Percentiles rank a stretch among this genome's conserved stretches.
Conservation (phyloP, 139 green algal genomes). For the Chlamydomonas sphaeroides region DNA sequence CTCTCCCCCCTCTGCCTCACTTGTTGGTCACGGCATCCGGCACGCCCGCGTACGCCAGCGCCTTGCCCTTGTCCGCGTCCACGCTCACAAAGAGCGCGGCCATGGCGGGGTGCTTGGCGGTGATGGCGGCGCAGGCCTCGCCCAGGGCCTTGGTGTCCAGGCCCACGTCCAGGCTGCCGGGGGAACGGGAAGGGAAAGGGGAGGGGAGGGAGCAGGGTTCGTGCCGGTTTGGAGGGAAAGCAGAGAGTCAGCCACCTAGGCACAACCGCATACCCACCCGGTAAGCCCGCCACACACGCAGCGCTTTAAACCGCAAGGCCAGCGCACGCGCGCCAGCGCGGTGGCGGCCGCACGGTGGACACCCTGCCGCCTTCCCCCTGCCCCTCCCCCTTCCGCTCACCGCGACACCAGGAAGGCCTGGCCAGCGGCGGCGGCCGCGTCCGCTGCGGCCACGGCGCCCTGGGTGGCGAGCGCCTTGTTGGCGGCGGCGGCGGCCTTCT, state of each 20-base stretch:
- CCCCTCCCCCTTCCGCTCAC: slow-evolving; percentile 3
- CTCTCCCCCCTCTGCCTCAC: background rate
- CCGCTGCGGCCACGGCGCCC: slow-evolving; percentile 54
- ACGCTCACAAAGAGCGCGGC: slow-evolving; percentile 68
- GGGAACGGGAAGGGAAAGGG: background rate
- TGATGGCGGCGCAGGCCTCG: slow-evolving; percentile 64
- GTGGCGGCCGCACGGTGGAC: too few species aligned
- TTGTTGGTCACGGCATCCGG: slow-evolving; percentile 66
- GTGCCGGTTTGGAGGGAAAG: too few species aligned
- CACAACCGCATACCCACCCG: too few species aligned
- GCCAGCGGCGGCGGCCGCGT: slow-evolving; percentile 52
- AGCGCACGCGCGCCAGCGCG: too few species aligned
- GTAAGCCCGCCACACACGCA: too few species aligned
- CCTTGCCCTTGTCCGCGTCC: slow-evolving; percentile 80
- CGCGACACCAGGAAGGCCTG: slow-evolving; percentile 50
- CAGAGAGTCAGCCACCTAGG: too few species aligned
- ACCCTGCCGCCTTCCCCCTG: background rate
- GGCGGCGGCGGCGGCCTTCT: slow-evolving; percentile 79
- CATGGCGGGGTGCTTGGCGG: slow-evolving; percentile 61
- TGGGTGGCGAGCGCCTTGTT: slow-evolving; percentile 68
- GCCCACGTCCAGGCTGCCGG: slow-evolving; percentile 62
- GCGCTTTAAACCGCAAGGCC: too few species aligned
- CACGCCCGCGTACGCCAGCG: slow-evolving; percentile 77
- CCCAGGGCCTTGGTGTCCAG: slow-evolving; percentile 72
- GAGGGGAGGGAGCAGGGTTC: background rate